Conservation (phyloP, 2,329 filamentous ascomycete genomes). For the Colletotrichum endophyticum region DNA sequence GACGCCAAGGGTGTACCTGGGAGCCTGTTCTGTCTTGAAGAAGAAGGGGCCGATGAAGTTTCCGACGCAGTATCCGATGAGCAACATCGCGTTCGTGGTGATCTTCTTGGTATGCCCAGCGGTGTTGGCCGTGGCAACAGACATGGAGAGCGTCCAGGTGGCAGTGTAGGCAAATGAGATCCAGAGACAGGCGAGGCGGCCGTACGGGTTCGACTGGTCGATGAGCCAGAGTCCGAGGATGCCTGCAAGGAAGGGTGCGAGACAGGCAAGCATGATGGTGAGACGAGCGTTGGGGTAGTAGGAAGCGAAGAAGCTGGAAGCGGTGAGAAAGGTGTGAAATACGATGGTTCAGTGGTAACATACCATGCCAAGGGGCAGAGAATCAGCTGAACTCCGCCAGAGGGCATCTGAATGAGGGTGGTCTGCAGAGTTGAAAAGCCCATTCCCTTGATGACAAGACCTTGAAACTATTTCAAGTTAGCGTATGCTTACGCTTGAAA, state of each 20-base stretch:
- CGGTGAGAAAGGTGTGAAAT: neutral
- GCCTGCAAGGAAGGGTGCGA: slow-evolving; percentile 20
- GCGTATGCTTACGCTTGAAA: no score
- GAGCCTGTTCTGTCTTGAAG: slow-evolving; percentile 36
- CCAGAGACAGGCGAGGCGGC: slow-evolving; percentile 29
- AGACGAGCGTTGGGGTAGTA: slow-evolving; percentile 18
- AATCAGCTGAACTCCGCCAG: slow-evolving; percentile 43
- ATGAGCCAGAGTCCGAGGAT: slow-evolving; percentile 21
- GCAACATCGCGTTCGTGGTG: slow-evolving; percentile 55
- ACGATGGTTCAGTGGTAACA: neutral
- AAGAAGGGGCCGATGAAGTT: slow-evolving; percentile 66
- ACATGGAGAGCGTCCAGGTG: slow-evolving; percentile 19
- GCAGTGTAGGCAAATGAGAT: slow-evolving; percentile 30
- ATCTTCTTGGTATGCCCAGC: slow-evolving; percentile 71
- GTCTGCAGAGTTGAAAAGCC: slow-evolving; percentile 64
- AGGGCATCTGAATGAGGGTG: slow-evolving; percentile 71
- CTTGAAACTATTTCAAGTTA: slow-evolving; percentile 47
- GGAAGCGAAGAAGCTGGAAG: slow-evolving; percentile 3
- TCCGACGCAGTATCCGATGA: slow-evolving; percentile 38
- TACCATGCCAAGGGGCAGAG: slow-evolving; percentile 15
- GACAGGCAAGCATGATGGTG: slow-evolving; percentile 20
- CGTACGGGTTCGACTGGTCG: slow-evolving; percentile 18
- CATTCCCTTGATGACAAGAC: slow-evolving; percentile 67
- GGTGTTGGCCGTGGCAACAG: slow-evolving; percentile 66
- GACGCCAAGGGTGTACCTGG: slow-evolving; percentile 31